Evolutionary conservation across 2,329 filamentous ascomycete genomes (phyloP), one percentile per base, ranked within the genome.

Genomic region (Keithomyces neogunnii): DNA sequence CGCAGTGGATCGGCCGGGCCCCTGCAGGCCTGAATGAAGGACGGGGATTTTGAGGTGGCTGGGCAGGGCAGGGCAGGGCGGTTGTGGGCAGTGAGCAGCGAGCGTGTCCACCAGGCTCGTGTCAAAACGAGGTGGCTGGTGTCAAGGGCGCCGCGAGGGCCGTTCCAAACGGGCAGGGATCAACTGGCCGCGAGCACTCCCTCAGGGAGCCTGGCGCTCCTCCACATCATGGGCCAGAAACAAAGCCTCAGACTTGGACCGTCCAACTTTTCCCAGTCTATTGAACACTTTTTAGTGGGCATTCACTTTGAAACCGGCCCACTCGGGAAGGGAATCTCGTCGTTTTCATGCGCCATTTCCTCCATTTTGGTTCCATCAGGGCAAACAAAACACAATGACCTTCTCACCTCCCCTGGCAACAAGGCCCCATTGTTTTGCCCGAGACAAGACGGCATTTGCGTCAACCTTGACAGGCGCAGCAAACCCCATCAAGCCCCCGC

Each of bases 41-140:
- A 6, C 10, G 33, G 10, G 10, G 6, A 35, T 10, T 35, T 19
- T 19, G 19, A 19, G 9, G n/a, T 11, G 13, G 5, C 38, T 26
- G 38, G 13, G 5, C 38, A 8, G 38, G 38, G n/a, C 13, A 5
- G 38, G 8, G 8, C 13, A 40, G 38, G 7, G 4, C 38, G 7
- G 38, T 26, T 5, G 38, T 26, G n/a, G 36, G 36, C 19, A 19
- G 19, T 19, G 19, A 19, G 19, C 19, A 19, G 36, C 36, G 11
- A n/a, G 36, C 11, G 5, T 3, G 36, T 38, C 19, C 36, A 38
- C 36, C 19, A n/a, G 11, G 9, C 10, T 13, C 36, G 19, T 5
- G 5, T 38, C 45, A 57, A 66, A 67, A 62, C 59, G 54, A 57
- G 60, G 65, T 59, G 62, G 62, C 65, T 67, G 65, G 65, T 53